Evolutionary conservation across 495 filamentous ascomycete species (phyloP).

Genomic region (Penicillium longicatenatum): DNA sequence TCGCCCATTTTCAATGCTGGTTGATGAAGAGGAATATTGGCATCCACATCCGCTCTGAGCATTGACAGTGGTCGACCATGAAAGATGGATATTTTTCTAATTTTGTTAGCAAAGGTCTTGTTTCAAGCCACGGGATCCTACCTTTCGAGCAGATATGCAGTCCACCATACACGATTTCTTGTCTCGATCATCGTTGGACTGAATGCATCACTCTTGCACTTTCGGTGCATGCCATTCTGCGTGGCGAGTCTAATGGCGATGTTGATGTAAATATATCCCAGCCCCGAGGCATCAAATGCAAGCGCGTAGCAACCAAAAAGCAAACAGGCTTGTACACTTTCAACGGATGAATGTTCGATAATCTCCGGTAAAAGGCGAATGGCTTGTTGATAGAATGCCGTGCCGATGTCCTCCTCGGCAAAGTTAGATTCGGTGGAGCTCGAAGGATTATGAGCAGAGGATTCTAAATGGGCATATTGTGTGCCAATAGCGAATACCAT

Average conservation of each 20-base stretch:
- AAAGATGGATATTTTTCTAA: constrained; percentile 30
- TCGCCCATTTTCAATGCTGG: constrained; percentile 7
- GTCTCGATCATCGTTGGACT: constrained; percentile 30
- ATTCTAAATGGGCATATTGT: constrained; percentile 44
- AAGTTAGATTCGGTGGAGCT: constrained; percentile 15
- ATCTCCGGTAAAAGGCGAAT: constrained; percentile 43
- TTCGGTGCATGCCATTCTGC: constrained; percentile 47
- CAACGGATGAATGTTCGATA: constrained; percentile 39
- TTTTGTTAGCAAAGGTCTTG: background rate
- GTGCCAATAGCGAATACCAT: constrained; percentile 45
- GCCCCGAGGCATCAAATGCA: constrained; percentile 39
- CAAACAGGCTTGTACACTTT: constrained; percentile 45
- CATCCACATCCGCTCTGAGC: constrained; percentile 33
- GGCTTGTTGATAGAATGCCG: constrained; percentile 41
- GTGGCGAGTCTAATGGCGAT: constrained; percentile 39
- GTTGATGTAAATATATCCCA: constrained; percentile 41
- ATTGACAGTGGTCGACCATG: constrained; percentile 43
- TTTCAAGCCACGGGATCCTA: constrained; percentile 5
- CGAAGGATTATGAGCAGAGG: constrained; percentile 11
- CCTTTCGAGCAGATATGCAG: constrained; percentile 39
- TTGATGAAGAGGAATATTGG: constrained; percentile 28
- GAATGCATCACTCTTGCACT: constrained; percentile 29
- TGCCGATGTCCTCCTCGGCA: constrained; percentile 42
- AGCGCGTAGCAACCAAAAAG: constrained; percentile 40
- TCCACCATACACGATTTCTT: constrained; percentile 46